Base-by-base conservation (phyloP, 2,329 filamentous ascomycete genomes). In the Conoideocrella luteorostrata region DNA sequence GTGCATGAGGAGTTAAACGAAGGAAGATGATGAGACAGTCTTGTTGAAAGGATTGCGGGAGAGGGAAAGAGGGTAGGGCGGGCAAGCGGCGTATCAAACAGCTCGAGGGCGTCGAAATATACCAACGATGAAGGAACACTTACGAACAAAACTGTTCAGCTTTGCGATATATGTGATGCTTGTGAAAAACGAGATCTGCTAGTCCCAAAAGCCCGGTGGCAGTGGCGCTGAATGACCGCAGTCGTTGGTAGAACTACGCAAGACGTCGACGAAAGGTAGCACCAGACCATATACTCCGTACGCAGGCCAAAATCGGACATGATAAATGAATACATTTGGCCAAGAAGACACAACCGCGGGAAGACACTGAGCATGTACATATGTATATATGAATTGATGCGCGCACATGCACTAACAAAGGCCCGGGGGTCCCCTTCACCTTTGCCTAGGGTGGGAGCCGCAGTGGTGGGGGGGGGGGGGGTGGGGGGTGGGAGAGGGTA, bases 11-110 rank as follows among this genome's bases (percentile, higher is more conserved):
- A 24, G 36, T 20, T 33, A 21, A n/a, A 9, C 12, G 13, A 20
- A 21, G 22, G 28, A 26, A 28, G 17, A 38, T 26, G 22, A 39
- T 24, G 35, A 46, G 35, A 30, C 23, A n/a, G 20, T 47, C 7
- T 39, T n/a, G 20, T 26, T 44, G 37, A 34, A 41, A 15, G 45
- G 33, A 47, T 38, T 41, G 45, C 32, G 45, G 41, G 37, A 40
- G 41, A 22, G 33, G 23, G 37, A 22, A 35, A 18, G 38, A 21
- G 38, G 32, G 37, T 39, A 17, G 24, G 33, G 17, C 29, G 13
- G 41, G n/a, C 34, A 39, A 29, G 30, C 5, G 17, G 18, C 29
- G 30, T 23, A 29, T 26, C 23, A 15, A 36, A 36, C 29, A 17
- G 20, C 32, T 36, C 22, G 18, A 20, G 39, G 21, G 7, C 20